phyloP scores from a whole-genome alignment of 805 yeast genomes.

The Starmerella stigmatis region DNA sequence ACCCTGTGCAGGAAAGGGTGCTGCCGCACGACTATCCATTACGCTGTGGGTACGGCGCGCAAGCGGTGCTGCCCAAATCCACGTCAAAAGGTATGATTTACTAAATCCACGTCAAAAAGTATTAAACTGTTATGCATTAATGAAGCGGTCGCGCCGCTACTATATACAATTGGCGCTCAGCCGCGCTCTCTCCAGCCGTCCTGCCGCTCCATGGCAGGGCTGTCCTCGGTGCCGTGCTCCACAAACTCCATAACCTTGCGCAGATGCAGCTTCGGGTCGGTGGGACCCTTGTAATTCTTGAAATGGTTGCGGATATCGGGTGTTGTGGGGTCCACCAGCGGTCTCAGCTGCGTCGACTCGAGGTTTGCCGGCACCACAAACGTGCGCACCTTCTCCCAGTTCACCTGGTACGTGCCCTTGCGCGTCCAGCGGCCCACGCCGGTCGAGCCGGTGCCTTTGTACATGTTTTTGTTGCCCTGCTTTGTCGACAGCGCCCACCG shows the following conservation, averaged over 20 bases:
- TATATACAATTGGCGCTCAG: constrained; percentile 1
- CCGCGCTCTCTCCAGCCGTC: constrained; percentile 26
- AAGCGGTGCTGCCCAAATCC: too few relatives aligned
- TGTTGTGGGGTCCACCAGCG: constrained; percentile 65
- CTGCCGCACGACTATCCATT: too few relatives aligned
- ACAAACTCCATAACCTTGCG: constrained; percentile 66
- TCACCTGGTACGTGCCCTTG: constrained; percentile 62
- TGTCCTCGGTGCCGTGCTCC: constrained; percentile 45
- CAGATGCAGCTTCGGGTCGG: constrained; percentile 63
- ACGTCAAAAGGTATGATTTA: too few relatives aligned
- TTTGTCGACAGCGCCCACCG: constrained; percentile 75
- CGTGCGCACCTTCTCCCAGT: constrained; percentile 81
- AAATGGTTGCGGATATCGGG: constrained; percentile 61
- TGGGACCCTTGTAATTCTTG: constrained; percentile 60
- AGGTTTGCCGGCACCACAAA: constrained; percentile 64
- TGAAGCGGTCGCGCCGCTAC: too few relatives aligned
- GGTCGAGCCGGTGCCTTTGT: constrained; percentile 93
- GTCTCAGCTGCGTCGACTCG: constrained; percentile 40
- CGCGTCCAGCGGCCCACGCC: constrained; percentile 78
- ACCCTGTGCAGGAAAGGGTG: too few relatives aligned
- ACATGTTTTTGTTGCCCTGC: constrained; percentile 85
- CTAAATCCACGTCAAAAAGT: too few relatives aligned
- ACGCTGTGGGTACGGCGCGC: too few relatives aligned
- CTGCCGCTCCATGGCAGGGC: constrained; percentile 25
- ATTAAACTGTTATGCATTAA: too few relatives aligned